Evolutionary conservation across 2,329 filamentous ascomycete genomes (phyloP).

Genomic region (Penicillium fuscoglaucum): DNA sequence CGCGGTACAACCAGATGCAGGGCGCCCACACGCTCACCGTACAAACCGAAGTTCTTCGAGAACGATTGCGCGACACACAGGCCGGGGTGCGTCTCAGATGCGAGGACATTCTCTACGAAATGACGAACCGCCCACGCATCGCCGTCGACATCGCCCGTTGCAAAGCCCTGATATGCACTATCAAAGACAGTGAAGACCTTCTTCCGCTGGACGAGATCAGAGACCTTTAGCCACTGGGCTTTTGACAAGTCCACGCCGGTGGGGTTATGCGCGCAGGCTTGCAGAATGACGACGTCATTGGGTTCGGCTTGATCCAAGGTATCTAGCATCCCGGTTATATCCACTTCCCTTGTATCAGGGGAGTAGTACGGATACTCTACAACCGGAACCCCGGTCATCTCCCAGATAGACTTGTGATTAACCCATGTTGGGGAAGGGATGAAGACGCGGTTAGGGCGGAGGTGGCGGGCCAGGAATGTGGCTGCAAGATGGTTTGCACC

Average conservation of each 20-base stretch:
- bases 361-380: neutral
- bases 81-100: neutral
- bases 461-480: neutral
- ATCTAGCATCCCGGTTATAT: neutral
- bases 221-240: conserved; percentile 79
- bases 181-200: conserved; percentile 91
- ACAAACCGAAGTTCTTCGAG: neutral
- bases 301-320: conserved; percentile 62
- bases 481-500: neutral
- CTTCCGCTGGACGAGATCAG: conserved; percentile 67
- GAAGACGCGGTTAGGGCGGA: neutral
- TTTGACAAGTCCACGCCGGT: conserved; percentile 75
- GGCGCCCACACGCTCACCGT: neutral
- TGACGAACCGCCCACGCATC: conserved; percentile 82
- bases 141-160: conserved; percentile 56
- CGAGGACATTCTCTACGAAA: conserved; percentile 44
- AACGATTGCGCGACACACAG: conserved; percentile 39
- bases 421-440: neutral
- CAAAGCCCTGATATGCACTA: conserved; percentile 90
- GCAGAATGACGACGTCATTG: conserved; percentile 78
- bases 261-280: conserved; percentile 94
- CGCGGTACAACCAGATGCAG: neutral
- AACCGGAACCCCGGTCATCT: neutral
- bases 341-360: neutral
- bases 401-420: neutral